phyloP scores from a whole-genome alignment of 805 yeast genomes.

The Vanderwaltozyma yarrowii region DNA sequence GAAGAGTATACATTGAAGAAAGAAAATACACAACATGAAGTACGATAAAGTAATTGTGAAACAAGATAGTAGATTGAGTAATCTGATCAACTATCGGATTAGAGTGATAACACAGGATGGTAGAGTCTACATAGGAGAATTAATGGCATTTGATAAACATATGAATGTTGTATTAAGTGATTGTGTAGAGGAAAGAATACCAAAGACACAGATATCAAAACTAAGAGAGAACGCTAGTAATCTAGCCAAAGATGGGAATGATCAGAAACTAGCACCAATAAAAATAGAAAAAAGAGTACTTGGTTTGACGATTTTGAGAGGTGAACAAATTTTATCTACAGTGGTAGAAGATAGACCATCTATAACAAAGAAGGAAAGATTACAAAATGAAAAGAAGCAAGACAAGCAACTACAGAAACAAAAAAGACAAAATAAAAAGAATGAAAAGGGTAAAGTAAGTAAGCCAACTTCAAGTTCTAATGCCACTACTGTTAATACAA shows the following conservation, averaged over 20 bases:
- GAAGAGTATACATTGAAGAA: no score
- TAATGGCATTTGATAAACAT: slow-evolving; percentile 81
- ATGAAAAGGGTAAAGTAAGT: slow-evolving; percentile 1
- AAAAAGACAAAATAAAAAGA: slow-evolving; percentile 13
- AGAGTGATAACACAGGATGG: slow-evolving; percentile 70
- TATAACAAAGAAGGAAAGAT: slow-evolving; percentile 32
- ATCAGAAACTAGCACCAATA: slow-evolving; percentile 9
- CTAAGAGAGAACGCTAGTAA: slow-evolving; percentile 10
- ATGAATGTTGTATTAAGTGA: slow-evolving; percentile 81
- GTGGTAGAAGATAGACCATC: slow-evolving; percentile 53
- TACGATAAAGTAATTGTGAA: slow-evolving; percentile 10
- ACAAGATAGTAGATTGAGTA: slow-evolving; percentile 32
- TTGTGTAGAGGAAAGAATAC: slow-evolving; percentile 70
- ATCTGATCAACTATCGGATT: slow-evolving; percentile 62
- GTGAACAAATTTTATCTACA: slow-evolving; percentile 69
- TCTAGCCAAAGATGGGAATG: slow-evolving; percentile 14
- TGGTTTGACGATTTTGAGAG: slow-evolving; percentile 78
- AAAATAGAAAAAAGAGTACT: slow-evolving; percentile 63
- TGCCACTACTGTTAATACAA: slow-evolving; percentile 19
- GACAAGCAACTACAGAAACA: slow-evolving; percentile 27
- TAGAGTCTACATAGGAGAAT: slow-evolving; percentile 65
- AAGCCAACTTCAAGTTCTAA: slow-evolving; percentile 6
- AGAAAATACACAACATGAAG: no score
- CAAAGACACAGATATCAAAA: slow-evolving; percentile 42
- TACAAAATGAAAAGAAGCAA: slow-evolving; percentile 25